Base-by-base conservation (phyloP, 495 filamentous ascomycete species). In the Penicillium lagena region DNA sequence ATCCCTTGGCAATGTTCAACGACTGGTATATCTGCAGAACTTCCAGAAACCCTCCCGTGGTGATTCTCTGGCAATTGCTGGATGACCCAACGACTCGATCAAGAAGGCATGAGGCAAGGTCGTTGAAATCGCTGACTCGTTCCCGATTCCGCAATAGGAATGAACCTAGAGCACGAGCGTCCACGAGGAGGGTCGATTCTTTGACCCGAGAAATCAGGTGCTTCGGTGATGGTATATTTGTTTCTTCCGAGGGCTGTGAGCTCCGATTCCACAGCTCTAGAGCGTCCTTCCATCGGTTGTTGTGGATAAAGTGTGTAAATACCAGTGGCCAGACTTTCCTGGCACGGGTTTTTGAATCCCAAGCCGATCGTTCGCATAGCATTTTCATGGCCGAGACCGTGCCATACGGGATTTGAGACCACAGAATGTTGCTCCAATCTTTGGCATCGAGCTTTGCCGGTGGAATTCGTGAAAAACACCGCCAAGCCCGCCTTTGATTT, bases 381-480 rank as follows among this genome's bases (percentile, higher is more conserved):
- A 13, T 2, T 6, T 49, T 35, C 56, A 55, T 22, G 22, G 22
- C 4, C 6, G 22, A 22, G 22, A 22, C 22, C 22, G 22, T 22
- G 22, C 22, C 22, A 22, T 22, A 22, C 6, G 22, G 22, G 22
- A 22, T 4, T 4, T 22, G 22, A 4, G 22, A 22, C 22, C 22
- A 6, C 22, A 22, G 22, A 6, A 22, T 22, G 22, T 22, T 22
- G 22, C 22, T 22, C 22, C 22, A 79, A 51, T 76, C 66, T 7
- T 59, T 51, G 11, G 48, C 49, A 1, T 58, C 55, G 17, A 70
- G 62, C 14, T 54, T 39, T 12, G 59, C 31, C 2, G 42, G 30
- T 14, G 62, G 42, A 35, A 76, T 71, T 11, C 35, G 28, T 17
- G 69, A 46, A 45, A 80, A 75, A 4, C 78, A 15, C 8, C 61